Evolutionary conservation across 768 basidiomycete species (phyloP).

Genomic region (Terana coerulea): DNA sequence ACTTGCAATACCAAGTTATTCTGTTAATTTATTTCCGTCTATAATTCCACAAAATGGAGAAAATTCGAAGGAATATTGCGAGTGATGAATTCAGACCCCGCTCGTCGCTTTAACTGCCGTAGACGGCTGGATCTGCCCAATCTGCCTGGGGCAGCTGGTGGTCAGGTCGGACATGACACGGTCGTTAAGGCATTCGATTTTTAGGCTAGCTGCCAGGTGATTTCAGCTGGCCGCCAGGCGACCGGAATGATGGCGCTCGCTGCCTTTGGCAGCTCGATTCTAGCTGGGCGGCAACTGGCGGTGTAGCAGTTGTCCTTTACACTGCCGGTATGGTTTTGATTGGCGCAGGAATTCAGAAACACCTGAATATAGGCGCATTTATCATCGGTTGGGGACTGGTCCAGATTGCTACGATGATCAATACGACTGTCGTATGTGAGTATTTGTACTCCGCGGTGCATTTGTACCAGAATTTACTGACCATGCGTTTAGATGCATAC

Average conservation of each 20-base stretch:
- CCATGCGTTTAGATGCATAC: slow-evolving; percentile 40
- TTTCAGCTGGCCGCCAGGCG: too few relatives aligned
- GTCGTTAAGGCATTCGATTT: slow-evolving; percentile 46
- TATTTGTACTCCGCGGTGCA: slow-evolving; percentile 31
- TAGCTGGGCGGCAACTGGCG: slow-evolving; percentile 56
- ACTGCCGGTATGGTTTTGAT: slow-evolving; percentile 53
- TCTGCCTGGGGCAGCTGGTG: too few relatives aligned
- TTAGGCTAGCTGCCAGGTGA: slow-evolving; percentile 42
- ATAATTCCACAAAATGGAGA: too few relatives aligned
- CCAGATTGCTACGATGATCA: slow-evolving; percentile 47
- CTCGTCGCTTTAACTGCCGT: too few relatives aligned
- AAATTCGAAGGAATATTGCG: too few relatives aligned
- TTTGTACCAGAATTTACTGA: not conserved
- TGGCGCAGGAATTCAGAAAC: slow-evolving; percentile 48
- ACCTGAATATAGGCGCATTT: slow-evolving; percentile 42
- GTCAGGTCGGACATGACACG: slow-evolving; percentile 16
- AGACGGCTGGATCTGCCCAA: too few relatives aligned
- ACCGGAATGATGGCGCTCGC: not conserved
- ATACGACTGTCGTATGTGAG: slow-evolving; percentile 52
- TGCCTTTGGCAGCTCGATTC: not conserved
- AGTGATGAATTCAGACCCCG: too few relatives aligned
- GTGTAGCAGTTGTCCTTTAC: slow-evolving; percentile 50
- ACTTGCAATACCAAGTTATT: too few relatives aligned
- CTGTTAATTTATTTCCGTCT: too few relatives aligned
- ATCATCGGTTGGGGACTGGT: slow-evolving; percentile 64